Conservation (phyloP, 805 yeast species). For the Saturnispora saitoi region DNA sequence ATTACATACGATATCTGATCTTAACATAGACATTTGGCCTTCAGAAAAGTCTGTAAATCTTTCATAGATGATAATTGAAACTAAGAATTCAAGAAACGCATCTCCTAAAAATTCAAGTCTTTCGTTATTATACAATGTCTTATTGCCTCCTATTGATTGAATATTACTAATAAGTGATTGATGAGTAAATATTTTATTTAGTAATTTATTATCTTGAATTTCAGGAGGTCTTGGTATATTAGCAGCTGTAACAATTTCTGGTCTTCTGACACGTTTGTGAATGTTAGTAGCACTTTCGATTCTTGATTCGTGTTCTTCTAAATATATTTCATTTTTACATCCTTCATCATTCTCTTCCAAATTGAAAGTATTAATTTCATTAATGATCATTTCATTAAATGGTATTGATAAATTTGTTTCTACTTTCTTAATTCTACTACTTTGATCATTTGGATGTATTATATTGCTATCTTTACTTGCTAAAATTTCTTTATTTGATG, state of each 20-base stretch:
- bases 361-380: background rate
- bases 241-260: slow-evolving; percentile 13
- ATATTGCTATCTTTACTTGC: background rate
- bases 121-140: slow-evolving; percentile 65
- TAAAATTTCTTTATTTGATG: slow-evolving; percentile 6
- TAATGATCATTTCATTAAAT: background rate
- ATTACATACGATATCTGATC: slow-evolving; percentile 68
- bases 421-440: background rate
- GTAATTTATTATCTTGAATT: slow-evolving; percentile 48
- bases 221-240: slow-evolving; percentile 55
- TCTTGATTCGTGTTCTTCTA: background rate
- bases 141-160: slow-evolving; percentile 44
- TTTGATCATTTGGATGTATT: background rate
- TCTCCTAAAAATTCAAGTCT: slow-evolving; percentile 88
- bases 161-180: slow-evolving; percentile 61
- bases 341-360: background rate
- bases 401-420: background rate
- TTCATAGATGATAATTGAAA: slow-evolving; percentile 58
- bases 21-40: slow-evolving; percentile 66
- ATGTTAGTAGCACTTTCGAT: slow-evolving; percentile 3
- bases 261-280: slow-evolving; percentile 9
- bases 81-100: slow-evolving; percentile 64
- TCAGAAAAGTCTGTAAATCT: slow-evolving; percentile 66
- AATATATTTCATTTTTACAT: slow-evolving; percentile 5
- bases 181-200: slow-evolving; percentile 71